phyloP scores from a whole-genome alignment of 108 stramenopile genomes.

The Seminavis robusta region DNA sequence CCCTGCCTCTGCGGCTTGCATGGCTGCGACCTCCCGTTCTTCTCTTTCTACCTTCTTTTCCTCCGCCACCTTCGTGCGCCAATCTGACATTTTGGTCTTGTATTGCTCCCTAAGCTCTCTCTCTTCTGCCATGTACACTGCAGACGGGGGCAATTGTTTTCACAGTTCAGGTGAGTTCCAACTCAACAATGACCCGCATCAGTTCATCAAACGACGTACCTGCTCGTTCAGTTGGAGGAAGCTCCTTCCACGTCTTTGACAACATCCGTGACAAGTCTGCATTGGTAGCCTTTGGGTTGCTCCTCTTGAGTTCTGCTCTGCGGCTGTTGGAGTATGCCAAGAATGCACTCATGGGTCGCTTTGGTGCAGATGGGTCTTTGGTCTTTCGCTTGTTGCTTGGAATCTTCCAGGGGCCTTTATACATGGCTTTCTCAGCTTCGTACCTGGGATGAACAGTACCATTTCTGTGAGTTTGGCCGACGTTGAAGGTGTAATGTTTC shows the following conservation, averaged over 20 bases:
- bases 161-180: too few species aligned
- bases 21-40: conserved; percentile 9
- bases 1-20: conserved; percentile 9
- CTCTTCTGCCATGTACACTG: conserved; percentile 36
- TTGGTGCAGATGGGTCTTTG: conserved; percentile 55
- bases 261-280: conserved; percentile 29
- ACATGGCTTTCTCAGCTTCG: conserved; percentile 40
- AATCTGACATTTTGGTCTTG: conserved; percentile 23
- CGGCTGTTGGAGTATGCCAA: conserved; percentile 40
- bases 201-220: too few species aligned
- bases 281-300: conserved; percentile 23
- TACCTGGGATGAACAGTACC: too few species aligned
- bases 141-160: too few species aligned
- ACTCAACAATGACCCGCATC: too few species aligned
- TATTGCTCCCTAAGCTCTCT: conserved; percentile 17
- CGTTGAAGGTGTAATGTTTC: too few species aligned
- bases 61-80: conserved; percentile 17
- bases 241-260: conserved; percentile 31
- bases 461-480: too few species aligned
- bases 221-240: too few species aligned
- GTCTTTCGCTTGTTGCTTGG: conserved; percentile 9
- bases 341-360: conserved; percentile 56
- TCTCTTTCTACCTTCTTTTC: conserved; percentile 15
- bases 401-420: conserved; percentile 40
- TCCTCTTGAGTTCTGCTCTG: conserved; percentile 21